Evolutionary conservation across 2,329 filamentous ascomycete species (phyloP).

Genomic region (Passalora sequoiae): DNA sequence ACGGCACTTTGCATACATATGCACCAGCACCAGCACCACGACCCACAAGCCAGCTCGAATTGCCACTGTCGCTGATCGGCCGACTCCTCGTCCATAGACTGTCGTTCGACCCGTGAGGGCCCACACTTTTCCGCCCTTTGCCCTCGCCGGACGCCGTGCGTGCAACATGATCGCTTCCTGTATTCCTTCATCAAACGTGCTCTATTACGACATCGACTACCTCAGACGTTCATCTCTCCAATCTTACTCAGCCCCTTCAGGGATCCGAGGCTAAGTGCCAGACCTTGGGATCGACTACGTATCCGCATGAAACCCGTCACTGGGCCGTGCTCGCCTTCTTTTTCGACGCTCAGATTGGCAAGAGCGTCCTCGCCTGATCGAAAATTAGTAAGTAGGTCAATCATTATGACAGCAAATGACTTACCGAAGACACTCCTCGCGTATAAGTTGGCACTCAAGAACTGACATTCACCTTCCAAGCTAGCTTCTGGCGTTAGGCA

Average conservation of each 20-base stretch:
- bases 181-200: background rate
- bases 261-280: constrained; percentile 88
- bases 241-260: constrained; percentile 87
- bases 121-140: too few relatives aligned
- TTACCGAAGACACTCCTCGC: constrained; percentile 96
- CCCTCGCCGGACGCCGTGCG: constrained; percentile 7
- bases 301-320: constrained; percentile 98
- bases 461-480: constrained; percentile 95
- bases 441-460: constrained; percentile 94
- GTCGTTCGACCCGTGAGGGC: too few relatives aligned
- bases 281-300: constrained; percentile 89
- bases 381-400: constrained; percentile 14
- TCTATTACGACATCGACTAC: background rate
- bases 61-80: too few relatives aligned
- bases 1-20: too few relatives aligned
- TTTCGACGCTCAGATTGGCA: constrained; percentile 95
- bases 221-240: constrained; percentile 26
- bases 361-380: constrained; percentile 86
- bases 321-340: constrained; percentile 89
- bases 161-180: constrained; percentile 2
- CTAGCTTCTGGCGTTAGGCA: constrained; percentile 95
- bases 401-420: constrained; percentile 37
- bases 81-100: too few relatives aligned
- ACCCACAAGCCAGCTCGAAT: too few relatives aligned
- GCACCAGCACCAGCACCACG: too few relatives aligned